phyloP scores from a whole-genome alignment of 148 eudicot species.

The Amaranthus cruentus region DNA sequence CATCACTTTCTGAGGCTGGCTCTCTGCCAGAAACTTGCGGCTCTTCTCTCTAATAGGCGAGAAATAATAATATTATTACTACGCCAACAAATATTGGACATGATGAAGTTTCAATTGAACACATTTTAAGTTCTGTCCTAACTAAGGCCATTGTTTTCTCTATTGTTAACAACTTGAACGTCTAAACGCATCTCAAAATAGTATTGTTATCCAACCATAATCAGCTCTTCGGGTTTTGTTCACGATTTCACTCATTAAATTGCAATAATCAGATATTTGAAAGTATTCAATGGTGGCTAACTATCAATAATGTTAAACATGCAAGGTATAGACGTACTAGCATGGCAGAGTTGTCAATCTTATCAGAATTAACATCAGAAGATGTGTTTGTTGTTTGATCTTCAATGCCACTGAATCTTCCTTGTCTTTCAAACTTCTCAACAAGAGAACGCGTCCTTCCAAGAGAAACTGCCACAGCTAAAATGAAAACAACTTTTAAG shows the following conservation, averaged over 20 bases:
- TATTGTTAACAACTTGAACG: too few species aligned
- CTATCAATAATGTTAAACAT: not conserved
- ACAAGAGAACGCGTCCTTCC: conserved; percentile 94
- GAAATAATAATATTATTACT: not conserved
- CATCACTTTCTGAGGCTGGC: conserved; percentile 31
- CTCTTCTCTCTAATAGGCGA: conserved; percentile 49
- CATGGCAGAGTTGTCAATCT: conserved; percentile 33
- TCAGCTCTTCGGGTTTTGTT: too few species aligned
- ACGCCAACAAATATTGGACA: not conserved
- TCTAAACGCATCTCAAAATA: too few species aligned
- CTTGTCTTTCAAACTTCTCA: conserved; percentile 82
- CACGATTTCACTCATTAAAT: too few species aligned
- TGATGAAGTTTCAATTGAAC: not conserved
- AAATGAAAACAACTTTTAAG: conserved; percentile 19
- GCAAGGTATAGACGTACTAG: conserved; percentile 30
- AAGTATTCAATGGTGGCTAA: too few species aligned
- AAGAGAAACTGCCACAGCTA: conserved; percentile 54
- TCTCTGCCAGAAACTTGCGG: conserved; percentile 49
- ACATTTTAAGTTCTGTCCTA: too few species aligned
- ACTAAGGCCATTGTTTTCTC: too few species aligned
- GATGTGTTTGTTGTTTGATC: conserved; percentile 31
- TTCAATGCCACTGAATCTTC: conserved; percentile 33
- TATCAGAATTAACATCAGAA: conserved; percentile 44
- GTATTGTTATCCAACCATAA: too few species aligned
- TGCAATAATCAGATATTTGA: too few species aligned